Conservation (phyloP, 345 rosid species). For the Arabidopsis arenosa region DNA sequence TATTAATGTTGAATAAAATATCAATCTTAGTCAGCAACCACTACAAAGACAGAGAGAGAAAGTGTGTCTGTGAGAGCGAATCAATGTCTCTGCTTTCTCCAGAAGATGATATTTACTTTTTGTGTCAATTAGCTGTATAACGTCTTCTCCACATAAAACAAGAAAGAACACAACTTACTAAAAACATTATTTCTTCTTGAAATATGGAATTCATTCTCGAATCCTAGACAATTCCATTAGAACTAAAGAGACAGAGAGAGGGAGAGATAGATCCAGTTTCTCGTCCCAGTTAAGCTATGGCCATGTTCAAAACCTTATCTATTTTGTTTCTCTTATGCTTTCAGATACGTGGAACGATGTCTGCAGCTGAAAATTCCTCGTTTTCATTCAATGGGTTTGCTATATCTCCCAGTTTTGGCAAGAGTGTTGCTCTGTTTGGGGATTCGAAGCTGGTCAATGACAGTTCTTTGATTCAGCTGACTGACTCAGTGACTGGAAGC, state of each 20-base stretch:
- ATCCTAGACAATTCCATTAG: constrained; percentile 29
- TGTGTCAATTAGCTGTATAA: constrained; percentile 2
- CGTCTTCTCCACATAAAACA: constrained; percentile 33
- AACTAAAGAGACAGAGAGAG: constrained; percentile 13
- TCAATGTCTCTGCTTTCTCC: constrained; percentile 51
- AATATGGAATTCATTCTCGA: constrained; percentile 19
- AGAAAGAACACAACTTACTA: background rate
- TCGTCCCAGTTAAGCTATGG: constrained; percentile 30
- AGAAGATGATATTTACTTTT: constrained; percentile 46
- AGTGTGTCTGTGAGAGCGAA: constrained; percentile 23
- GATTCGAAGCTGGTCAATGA: constrained; percentile 61
- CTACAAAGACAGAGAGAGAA: constrained; percentile 13
- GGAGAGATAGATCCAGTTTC: constrained; percentile 39
- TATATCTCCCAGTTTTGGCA: constrained; percentile 54
- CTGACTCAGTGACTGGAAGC: constrained; percentile 52
- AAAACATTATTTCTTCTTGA: background rate
- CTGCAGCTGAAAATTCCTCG: constrained; percentile 48
- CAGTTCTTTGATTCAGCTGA: constrained; percentile 63
- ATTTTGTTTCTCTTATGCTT: constrained; percentile 48
- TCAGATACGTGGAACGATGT: constrained; percentile 32
- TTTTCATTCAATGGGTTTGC: constrained; percentile 59
- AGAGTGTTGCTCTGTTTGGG: constrained; percentile 61
- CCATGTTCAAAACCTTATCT: constrained; percentile 39
- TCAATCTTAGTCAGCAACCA: constrained; percentile 30
- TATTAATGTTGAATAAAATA: background rate